Base-by-base conservation (phyloP, 2,329 filamentous ascomycete genomes). In the Acrocalymma vagum region DNA sequence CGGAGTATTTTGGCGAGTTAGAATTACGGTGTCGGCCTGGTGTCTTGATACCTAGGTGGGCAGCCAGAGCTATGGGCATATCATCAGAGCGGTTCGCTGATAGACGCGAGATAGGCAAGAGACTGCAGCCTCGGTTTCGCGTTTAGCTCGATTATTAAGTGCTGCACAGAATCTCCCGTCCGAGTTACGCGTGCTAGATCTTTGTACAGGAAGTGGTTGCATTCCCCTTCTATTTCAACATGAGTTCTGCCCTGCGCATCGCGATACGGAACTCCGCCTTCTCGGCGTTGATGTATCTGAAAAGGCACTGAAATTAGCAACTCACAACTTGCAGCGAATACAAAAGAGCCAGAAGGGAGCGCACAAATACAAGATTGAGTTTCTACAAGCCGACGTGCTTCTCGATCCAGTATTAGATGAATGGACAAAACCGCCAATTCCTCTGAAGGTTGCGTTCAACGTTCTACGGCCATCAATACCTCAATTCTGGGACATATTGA, bases 181-280 rank as follows among this genome's bases (percentile, higher is more conserved):
- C 17, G 54, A 55, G 11, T 55, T 95, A 9, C 79, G 78, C 9
- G 75, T 97, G 26, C 69, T 96, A 7, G 94, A 99, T 67, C 76
- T 96, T 20, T 97, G 94, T 69, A 92, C 90, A 0, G 94, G 94
- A 8, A 90, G 88, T 5, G 94, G 94, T 4, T 96, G 93, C 71
- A 95, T 97, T 49, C 81, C 90, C 0, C 79, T 97, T 7, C 80
- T 90, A 3, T 77, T 96, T 6, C 82, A 87, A 48, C 76, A 84
- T 23, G 76, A 85, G 8, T 78, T 90, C 42, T 63, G 58, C 21
- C 54, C 63, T 3, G 58, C 67, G 8, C 51, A 46, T 18, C 33
- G 39, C 9, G 51, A 63, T 10, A 17, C 60, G 9, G 14, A 55
- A 3, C 53, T 89, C 6, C 66, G 73, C 4, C 72, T 89, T n/a